Evolutionary conservation across 2,329 filamentous ascomycete species (phyloP).

Genomic region (Aspergillus carbonarius): DNA sequence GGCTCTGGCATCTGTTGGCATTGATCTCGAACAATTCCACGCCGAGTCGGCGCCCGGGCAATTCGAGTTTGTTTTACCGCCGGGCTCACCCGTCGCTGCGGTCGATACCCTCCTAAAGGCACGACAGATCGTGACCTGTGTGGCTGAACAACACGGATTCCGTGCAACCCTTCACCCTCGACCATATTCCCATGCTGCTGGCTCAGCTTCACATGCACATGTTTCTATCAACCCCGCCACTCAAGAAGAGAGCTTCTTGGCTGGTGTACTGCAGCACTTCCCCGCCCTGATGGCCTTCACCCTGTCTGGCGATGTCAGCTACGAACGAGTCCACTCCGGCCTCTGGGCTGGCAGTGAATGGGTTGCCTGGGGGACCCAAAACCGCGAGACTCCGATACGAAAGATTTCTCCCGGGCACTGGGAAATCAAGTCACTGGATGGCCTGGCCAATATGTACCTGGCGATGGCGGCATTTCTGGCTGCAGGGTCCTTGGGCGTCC

Average conservation of each 20-base stretch:
- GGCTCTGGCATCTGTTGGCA: constrained; percentile 59
- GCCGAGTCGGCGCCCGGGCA: constrained; percentile 71
- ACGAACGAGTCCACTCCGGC: constrained; percentile 67
- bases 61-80: constrained; percentile 72
- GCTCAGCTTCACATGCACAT: constrained; percentile 69
- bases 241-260: constrained; percentile 65
- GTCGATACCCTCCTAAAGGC: constrained; percentile 71
- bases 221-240: constrained; percentile 53
- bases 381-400: constrained; percentile 72
- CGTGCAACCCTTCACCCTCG: constrained; percentile 73
- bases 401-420: constrained; percentile 67
- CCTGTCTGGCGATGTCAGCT: constrained; percentile 65
- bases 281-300: constrained; percentile 67
- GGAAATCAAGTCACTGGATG: constrained; percentile 78
- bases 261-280: constrained; percentile 67
- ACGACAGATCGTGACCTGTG: constrained; percentile 65
- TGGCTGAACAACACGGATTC: constrained; percentile 62
- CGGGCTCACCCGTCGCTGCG: constrained; percentile 62
- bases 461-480: constrained; percentile 62
- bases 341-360: constrained; percentile 76
- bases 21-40: constrained; percentile 71
- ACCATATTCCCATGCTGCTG: constrained; percentile 55
- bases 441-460: constrained; percentile 75
- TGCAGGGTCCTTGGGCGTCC: constrained; percentile 59
- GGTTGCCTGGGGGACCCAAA: constrained; percentile 79